A percentile compares a stretch with the other conserved stretches of the same genome.
phyloP scores from a whole-genome alignment of 345 rosid species.

The Schrenkiella parvula region DNA sequence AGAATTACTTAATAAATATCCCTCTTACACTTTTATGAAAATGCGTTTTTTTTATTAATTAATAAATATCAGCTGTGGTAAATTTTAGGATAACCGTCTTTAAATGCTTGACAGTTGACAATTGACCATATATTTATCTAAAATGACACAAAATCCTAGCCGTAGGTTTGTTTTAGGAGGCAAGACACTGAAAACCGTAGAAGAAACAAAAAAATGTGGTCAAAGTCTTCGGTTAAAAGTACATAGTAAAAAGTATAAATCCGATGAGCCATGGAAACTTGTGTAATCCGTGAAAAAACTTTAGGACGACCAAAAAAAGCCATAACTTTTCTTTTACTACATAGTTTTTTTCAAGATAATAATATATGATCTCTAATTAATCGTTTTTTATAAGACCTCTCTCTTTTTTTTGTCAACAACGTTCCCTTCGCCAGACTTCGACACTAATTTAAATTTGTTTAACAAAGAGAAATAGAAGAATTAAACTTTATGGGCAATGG shows the following conservation, averaged over 20 bases:
- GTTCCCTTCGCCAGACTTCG: not conserved
- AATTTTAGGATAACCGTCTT: not conserved
- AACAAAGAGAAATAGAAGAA: not conserved
- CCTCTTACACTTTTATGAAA: not conserved
- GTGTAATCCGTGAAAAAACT: conserved; percentile 21
- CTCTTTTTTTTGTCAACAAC: not conserved
- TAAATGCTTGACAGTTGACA: not conserved
- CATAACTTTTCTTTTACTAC: too few species aligned
- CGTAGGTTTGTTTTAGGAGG: conserved; percentile 16
- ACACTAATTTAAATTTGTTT: not conserved
- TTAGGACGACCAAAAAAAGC: conserved; percentile 8
- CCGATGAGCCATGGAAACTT: conserved; percentile 26
- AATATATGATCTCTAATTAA: too few species aligned
- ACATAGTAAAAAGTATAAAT: conserved; percentile 25
- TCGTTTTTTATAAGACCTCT: not conserved
- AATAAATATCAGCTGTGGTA: not conserved
- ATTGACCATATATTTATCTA: not conserved
- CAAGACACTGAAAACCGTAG: conserved; percentile 27
- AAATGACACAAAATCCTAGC: conserved; percentile 13
- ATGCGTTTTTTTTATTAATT: not conserved
- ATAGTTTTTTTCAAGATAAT: too few species aligned
- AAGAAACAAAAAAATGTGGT: conserved; percentile 13
- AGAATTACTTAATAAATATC: too few species aligned
- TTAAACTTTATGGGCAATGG: not conserved
- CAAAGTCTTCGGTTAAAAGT: conserved; percentile 27